Percentiles rank a stretch among this genome's conserved stretches.
Conservation (phyloP, 148 eudicot genomes). For the Rhododendron vialii region DNA sequence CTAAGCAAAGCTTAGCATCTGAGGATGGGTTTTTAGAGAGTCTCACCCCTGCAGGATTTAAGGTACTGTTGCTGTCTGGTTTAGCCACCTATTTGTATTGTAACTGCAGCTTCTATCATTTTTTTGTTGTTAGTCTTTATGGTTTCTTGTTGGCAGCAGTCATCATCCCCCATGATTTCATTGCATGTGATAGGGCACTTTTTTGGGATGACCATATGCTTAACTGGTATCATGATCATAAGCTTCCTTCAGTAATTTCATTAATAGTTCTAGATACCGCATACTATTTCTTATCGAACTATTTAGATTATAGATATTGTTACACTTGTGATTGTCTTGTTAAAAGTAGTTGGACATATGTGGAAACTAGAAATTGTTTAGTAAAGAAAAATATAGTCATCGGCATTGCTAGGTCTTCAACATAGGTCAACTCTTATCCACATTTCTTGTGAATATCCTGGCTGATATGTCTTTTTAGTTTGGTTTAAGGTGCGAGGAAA, state of each 20-base stretch:
- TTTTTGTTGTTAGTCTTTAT: not conserved
- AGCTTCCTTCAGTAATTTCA: not conserved
- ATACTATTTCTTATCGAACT: not conserved
- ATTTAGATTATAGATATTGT: not conserved
- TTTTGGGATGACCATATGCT: not conserved
- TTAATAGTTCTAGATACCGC: not conserved
- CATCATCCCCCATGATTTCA: not conserved
- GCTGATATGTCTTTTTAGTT: too few relatives aligned
- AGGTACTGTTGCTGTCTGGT: conserved; percentile 41
- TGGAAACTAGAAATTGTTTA: not conserved
- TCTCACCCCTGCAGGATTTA: conserved; percentile 76
- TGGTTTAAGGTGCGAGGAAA: not conserved
- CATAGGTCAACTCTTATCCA: not conserved
- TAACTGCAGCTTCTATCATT: not conserved
- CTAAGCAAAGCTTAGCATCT: conserved; percentile 89
- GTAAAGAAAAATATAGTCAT: not conserved
- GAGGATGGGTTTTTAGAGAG: conserved; percentile 96
- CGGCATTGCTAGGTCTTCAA: not conserved
- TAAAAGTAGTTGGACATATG: not conserved
- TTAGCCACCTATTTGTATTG: not conserved
- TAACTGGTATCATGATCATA: not conserved
- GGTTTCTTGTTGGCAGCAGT: not conserved
- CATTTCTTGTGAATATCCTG: too few relatives aligned
- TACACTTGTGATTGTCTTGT: not conserved
- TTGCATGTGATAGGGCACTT: not conserved